Percentiles rank a stretch among this genome's conserved stretches.
Evolutionary conservation across 176 grass and related monocot species (phyloP).

Genomic region (Coix lacrymajobi): DNA sequence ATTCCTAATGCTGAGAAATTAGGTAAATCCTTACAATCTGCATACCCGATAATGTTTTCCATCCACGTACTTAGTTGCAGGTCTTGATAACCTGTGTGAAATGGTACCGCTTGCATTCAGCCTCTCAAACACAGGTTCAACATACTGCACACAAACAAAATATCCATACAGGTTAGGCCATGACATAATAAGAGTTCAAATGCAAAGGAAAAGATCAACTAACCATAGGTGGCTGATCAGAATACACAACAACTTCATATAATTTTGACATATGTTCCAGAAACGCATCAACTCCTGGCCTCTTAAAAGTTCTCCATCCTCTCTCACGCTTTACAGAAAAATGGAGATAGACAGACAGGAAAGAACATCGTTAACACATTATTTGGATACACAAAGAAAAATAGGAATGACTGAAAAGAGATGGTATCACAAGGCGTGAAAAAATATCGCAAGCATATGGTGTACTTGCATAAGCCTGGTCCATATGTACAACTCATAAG

Average conservation of each 20-base stretch:
- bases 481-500: background rate
- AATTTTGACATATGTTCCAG: constrained; percentile 59
- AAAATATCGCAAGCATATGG: background rate
- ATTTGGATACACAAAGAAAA: constrained; percentile 10
- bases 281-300: constrained; percentile 94
- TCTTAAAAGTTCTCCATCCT: constrained; percentile 98
- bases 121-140: constrained; percentile 88
- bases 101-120: constrained; percentile 63
- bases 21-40: background rate
- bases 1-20: constrained; percentile 12
- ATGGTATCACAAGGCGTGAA: background rate
- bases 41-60: constrained; percentile 96
- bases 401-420: background rate
- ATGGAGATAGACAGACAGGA: background rate
- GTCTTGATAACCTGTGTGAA: constrained; percentile 63
- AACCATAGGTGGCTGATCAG: constrained; percentile 85
- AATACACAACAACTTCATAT: constrained; percentile 95
- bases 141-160: constrained; percentile 54
- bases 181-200: constrained; percentile 8
- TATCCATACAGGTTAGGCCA: constrained; percentile 15
- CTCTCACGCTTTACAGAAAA: constrained; percentile 60
- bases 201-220: constrained; percentile 31
- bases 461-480: background rate
- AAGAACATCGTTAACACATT: background rate
- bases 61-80: constrained; percentile 79